These are phyloP conservation scores for Pythium dissimile DNA, from an alignment of 352 stramenopile species.

Conservation along the genomic window DNA sequence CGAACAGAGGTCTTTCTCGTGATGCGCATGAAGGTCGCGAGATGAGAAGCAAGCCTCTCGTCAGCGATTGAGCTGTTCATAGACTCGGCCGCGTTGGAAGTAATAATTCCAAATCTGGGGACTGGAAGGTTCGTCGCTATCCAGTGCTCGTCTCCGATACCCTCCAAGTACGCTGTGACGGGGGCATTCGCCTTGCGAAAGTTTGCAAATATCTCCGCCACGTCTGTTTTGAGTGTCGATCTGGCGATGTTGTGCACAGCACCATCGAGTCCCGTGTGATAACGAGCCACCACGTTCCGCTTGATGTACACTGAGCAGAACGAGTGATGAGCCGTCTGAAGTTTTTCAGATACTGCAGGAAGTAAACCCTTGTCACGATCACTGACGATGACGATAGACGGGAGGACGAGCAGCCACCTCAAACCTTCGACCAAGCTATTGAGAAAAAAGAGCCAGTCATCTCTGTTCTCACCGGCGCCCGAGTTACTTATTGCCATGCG, in stretches of 20 bases:
- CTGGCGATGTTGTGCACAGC: neutral
- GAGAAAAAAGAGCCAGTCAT: conserved; percentile 8
- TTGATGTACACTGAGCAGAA: conserved; percentile 14
- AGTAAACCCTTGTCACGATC: conserved; percentile 7
- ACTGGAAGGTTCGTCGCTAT: neutral
- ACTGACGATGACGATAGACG: neutral
- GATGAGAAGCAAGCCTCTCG: neutral
- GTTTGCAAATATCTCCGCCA: neutral
- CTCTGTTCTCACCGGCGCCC: neutral
- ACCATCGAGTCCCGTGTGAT: neutral
- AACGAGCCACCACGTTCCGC: neutral
- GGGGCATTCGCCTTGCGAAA: neutral
- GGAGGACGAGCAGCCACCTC: neutral
- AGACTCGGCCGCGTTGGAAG: conserved; percentile 5
- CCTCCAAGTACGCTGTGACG: neutral
- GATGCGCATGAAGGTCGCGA: neutral
- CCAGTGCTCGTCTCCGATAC: neutral
- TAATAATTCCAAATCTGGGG: conserved; percentile 5
- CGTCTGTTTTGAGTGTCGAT: neutral
- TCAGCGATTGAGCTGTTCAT: conserved; percentile 12
- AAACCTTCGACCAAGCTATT: neutral
- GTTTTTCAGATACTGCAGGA: neutral
- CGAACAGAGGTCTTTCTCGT: neutral
- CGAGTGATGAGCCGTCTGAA: neutral
- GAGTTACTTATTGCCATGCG: neutral